These are phyloP conservation scores for Sechiopsis laciniata DNA, from an alignment of 306 rosid genomes.

Conservation along the genomic window DNA sequence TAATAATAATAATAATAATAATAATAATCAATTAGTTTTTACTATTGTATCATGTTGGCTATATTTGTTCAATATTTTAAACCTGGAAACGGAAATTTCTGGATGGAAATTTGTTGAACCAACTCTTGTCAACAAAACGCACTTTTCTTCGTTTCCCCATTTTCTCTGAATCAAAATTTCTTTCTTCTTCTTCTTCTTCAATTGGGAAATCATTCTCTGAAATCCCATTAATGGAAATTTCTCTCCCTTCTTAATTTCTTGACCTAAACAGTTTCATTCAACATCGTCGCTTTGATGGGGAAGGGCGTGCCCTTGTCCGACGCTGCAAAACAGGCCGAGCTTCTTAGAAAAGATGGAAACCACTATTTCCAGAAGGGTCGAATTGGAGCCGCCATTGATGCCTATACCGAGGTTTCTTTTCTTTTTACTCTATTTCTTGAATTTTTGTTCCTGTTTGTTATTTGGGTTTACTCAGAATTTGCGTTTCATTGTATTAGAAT, in stretches of 20 bases:
- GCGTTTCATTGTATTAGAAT: background rate
- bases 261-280: background rate
- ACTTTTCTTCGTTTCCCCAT: background rate
- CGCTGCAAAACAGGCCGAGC: slow-evolving; percentile 54
- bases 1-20: too few species aligned
- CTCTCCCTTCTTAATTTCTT: background rate
- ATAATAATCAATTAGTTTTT: too few species aligned
- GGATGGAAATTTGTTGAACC: background rate
- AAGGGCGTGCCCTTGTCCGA: slow-evolving; percentile 35
- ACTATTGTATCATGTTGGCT: too few species aligned
- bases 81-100: too few species aligned
- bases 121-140: slow-evolving; percentile 1
- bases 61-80: too few species aligned
- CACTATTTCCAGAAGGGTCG: slow-evolving; percentile 67
- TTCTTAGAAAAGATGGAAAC: slow-evolving; percentile 61
- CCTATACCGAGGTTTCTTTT: slow-evolving; percentile 68
- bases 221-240: background rate
- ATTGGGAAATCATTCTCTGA: background rate
- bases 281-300: slow-evolving; percentile 32
- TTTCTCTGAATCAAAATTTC: background rate
- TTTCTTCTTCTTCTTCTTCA: background rate
- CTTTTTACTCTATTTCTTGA: background rate
- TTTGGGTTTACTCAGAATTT: background rate
- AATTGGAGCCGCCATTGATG: slow-evolving; percentile 84
- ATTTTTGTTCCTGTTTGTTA: background rate